A percentile compares a stretch with the other conserved stretches of the same genome.
These are phyloP conservation scores for Solanum bukasovii DNA, from an alignment of 257 asterid species.

Conservation along the genomic window DNA sequence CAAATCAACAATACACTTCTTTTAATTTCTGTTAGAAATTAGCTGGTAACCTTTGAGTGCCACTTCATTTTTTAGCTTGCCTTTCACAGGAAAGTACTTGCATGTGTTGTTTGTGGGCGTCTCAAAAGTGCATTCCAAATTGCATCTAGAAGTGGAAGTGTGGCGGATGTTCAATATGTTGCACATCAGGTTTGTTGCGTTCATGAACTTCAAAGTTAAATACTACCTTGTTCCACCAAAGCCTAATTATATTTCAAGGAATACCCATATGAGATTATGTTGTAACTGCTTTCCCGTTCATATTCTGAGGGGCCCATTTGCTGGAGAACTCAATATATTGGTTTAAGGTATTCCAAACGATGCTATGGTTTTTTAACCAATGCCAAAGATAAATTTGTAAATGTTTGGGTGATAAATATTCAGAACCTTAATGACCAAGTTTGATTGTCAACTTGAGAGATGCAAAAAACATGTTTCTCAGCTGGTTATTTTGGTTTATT, in stretches of 20 bases:
- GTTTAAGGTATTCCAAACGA: not conserved
- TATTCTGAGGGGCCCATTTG: not conserved
- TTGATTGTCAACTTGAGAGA: not conserved
- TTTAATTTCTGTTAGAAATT: not conserved
- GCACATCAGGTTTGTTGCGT: slow-evolving; percentile 75
- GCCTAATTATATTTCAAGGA: not conserved
- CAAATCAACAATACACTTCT: not conserved
- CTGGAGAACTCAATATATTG: not conserved
- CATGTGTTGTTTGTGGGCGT: slow-evolving; percentile 96
- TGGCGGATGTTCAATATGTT: slow-evolving; percentile 95
- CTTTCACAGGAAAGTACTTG: slow-evolving; percentile 82
- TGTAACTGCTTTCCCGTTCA: not conserved
- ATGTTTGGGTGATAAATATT: not conserved
- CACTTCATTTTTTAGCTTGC: slow-evolving; percentile 8
- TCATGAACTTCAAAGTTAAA: slow-evolving; percentile 1
- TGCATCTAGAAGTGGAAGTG: slow-evolving; percentile 97
- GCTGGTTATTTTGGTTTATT: not conserved
- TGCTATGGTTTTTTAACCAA: not conserved
- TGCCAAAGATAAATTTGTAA: not conserved
- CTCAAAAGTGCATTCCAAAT: slow-evolving; percentile 96
- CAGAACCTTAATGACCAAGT: not conserved
- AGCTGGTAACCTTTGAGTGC: slow-evolving; percentile 7
- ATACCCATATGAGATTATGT: not conserved
- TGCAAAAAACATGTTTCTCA: not conserved
- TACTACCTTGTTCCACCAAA: not conserved